Evolutionary conservation across 371 early-diverging fungal genomes (phyloP), one percentile per base, ranked within the genome.

Genomic region (Nosema muscidifuracis): DNA sequence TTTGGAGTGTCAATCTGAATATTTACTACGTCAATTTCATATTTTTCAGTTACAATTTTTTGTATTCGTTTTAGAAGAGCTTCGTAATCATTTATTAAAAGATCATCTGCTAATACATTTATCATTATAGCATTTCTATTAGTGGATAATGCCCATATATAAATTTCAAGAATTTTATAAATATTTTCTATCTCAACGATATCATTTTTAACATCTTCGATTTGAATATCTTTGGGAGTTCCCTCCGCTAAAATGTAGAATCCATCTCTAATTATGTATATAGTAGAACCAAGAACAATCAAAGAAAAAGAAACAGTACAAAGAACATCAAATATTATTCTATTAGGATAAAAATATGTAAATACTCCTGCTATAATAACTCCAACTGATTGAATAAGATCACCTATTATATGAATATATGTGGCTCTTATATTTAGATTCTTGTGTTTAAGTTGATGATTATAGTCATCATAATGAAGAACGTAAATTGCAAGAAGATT

Each of bases 321-420:
- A n/a, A 89, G 68, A 2, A 91, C 89, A 77, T 92, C 91, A 33
- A 89, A 87, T 71, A 87, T 85, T 15, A 87, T 86, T 50, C 78
- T 74, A 15, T 76, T 74, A 4, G 90, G 90, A 57, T 86, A 85
- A 43, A 88, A 83, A 43, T 88, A 89, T 34, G 90, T 89, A 67
- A 93, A 85, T 61, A 91, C 77, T 0, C 90, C 88, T 33, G 89
- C 86, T 42, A 87, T 82, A 65, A 95, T 90, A 10, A 94, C 91
- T n/a, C 92, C 95, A 22, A 90, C 78, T 3, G 90, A 89, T 0
- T 88, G 88, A 22, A 91, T 79, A 16, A 91, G 77, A 78, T 92
- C 92, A 13, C 91, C 91, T 33, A 92, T 78, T 28, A 90, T 90
- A 79, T 92, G 94, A 40, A 88, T 84, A 81, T 92, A 92, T 20